Evolutionary conservation across 176 grass and related monocot species (phyloP), one percentile per base, ranked within the genome.

Genomic region (Oryza coarctata): DNA sequence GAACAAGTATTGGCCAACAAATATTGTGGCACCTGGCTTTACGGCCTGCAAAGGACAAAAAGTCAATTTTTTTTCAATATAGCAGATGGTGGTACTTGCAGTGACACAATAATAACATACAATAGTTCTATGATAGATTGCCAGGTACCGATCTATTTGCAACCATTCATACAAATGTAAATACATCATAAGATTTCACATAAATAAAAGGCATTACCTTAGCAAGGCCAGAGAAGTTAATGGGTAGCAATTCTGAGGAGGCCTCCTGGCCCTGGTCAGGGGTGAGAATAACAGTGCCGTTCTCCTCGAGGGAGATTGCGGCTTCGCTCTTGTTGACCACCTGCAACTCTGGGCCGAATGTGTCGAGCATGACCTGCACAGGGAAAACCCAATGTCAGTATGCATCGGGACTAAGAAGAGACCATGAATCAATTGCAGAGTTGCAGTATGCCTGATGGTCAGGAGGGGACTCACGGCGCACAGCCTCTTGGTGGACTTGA

Each of bases 1-100:
- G 87, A 99, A 99, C 87, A 99, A 86, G 60, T 99, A 99, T 75
- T 99, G 97, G 0, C 97, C 97, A 18, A 99, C 92, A 78, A 99
- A 99, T 88, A 99, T 99, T 4, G 97, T 94, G 72, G 84, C 97
- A 44, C 93, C 93, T 40, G 91, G 93, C 41, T 86, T 99, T 73
- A 99, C 70, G 65, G 93, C 89, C 97, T 96, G 87, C 76, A 83
- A 80, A 22, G 52, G 38, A 77, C 23, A 62, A 43, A 11, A 67
- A 20, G 17, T 40, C 8, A 13, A 30, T 57, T 34, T 45, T 34
- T 68, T 52, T 60, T 84, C 22, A 49, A 32, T 36, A 20, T 13
- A 15, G 76, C 66, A 66, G 29, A 52, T 49, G 17, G 18, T 9
- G 47, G 20, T 32, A 15, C 78, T 9, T 30, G 9, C 0, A 34